Evolutionary conservation across 169 alveolate genomes (phyloP).

Genomic region (Plasmodium adleri): DNA sequence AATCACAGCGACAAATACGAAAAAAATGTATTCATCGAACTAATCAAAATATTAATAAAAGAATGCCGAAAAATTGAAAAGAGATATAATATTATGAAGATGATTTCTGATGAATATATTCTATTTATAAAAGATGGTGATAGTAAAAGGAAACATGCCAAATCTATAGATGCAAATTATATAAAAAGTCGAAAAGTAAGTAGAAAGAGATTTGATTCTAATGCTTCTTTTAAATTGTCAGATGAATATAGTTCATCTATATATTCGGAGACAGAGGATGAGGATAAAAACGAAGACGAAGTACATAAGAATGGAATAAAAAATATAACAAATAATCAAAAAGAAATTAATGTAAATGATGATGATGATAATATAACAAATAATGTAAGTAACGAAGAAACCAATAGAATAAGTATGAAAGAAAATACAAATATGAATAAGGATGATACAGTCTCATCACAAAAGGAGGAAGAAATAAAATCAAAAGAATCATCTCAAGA

Average conservation of each 20-base stretch:
- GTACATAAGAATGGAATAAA: neutral
- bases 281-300: neutral
- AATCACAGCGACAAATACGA: constrained; percentile 43
- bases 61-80: constrained; percentile 56
- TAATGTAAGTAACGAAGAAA: neutral
- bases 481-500: neutral
- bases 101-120: constrained; percentile 37
- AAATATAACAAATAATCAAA: neutral
- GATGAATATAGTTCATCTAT: constrained; percentile 63
- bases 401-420: neutral
- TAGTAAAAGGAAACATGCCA: constrained; percentile 26
- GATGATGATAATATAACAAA: neutral
- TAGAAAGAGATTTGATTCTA: constrained; percentile 48
- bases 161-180: constrained; percentile 35
- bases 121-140: constrained; percentile 45
- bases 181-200: constrained; percentile 33
- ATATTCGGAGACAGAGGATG: constrained; percentile 55
- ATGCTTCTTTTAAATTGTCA: constrained; percentile 23
- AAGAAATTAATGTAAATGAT: neutral
- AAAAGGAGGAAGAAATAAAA: neutral
- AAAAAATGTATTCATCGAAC: constrained; percentile 40
- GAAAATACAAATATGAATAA: neutral
- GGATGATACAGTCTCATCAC: neutral
- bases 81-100: constrained; percentile 45
- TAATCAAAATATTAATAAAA: constrained; percentile 52